phyloP scores from a whole-genome alignment of 1,284 basidiomycete genomes.

The Schizopora paradoxa region DNA sequence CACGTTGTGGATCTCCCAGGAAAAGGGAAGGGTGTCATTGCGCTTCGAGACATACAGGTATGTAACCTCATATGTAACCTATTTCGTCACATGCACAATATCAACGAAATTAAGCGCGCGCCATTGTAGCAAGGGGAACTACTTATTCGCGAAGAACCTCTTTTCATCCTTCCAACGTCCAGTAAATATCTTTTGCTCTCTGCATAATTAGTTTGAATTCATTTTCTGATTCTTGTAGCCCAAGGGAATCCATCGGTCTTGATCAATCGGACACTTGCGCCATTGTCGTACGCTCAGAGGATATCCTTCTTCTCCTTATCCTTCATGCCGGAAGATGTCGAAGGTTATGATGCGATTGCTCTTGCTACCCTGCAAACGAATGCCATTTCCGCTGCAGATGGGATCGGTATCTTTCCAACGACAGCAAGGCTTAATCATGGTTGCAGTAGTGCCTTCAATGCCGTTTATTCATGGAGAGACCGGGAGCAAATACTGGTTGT shows the following conservation, averaged over 20 bases:
- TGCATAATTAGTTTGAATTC: background rate
- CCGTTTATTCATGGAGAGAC: conserved; percentile 52
- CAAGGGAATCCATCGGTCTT: conserved; percentile 38
- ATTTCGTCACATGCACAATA: background rate
- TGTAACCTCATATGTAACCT: background rate
- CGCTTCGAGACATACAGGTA: conserved; percentile 34
- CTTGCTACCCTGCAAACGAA: conserved; percentile 64
- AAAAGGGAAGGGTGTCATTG: conserved; percentile 37
- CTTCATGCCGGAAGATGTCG: conserved; percentile 40
- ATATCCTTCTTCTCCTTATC: conserved; percentile 48
- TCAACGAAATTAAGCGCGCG: background rate
- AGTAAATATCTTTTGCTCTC: conserved; percentile 32
- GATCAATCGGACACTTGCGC: conserved; percentile 33
- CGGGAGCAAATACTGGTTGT: conserved; percentile 43
- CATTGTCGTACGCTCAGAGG: conserved; percentile 29
- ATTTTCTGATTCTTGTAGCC: conserved; percentile 26
- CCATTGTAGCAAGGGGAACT: conserved; percentile 48
- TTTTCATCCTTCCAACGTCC: conserved; percentile 45
- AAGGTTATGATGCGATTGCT: conserved; percentile 38
- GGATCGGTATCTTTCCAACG: conserved; percentile 52
- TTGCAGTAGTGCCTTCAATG: conserved; percentile 58
- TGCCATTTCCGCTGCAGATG: conserved; percentile 46
- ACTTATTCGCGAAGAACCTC: conserved; percentile 46
- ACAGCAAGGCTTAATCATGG: conserved; percentile 63
- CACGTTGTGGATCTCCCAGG: conserved; percentile 33